Base-by-base conservation (phyloP, 2,329 filamentous ascomycete species). In the Diaporthe citriasiana region DNA sequence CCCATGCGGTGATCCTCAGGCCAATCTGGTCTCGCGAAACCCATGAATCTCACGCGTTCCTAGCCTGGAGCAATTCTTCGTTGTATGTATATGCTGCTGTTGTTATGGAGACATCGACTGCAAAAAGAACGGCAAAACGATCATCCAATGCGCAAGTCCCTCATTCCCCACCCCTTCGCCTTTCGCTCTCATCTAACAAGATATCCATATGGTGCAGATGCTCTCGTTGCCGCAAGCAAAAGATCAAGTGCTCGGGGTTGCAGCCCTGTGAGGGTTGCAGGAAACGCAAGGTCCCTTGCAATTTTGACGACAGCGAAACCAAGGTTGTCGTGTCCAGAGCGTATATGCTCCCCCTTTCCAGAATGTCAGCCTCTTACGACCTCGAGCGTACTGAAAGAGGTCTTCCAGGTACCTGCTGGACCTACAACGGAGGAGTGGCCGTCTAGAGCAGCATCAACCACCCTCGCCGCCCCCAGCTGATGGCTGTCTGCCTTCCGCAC, bases 251-350 rank as follows among this genome's bases (percentile, higher is more conserved):
- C 76, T 83, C 84, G 27, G 85, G 84, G 17, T 77, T 79, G 8
- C 80, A 82, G 73, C 85, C 85, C 19, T 87, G 85, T 77, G 82
- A 84, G 60, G 81, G 81, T n/a, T 87, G 85, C 77, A 82, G 78
- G 55, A 85, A 85, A 75, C 81, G 84, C 30, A 83, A 82, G n/a
- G 78, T 85, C 25, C 75, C 79, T 1, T 86, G 85, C 71, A 79
- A 80, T 8, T 86, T 86, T 68, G 84, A 87, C 73, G 84, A 86
- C 51, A 81, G 82, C n/a, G 84, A 86, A 50, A 84, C 87, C 66
- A 88, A 87, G 75, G 81, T 88, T 19, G 78, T 88, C 5, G 86
- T 89, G 5, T 87, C 86, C 19, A 81, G 82, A 79, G 84, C 84
- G 86, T 87, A 76, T 71, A 79, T 76, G 53, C 70, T 8, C 25